Evolutionary conservation across 257 asterid genomes (phyloP).

Genomic region (Przewalskia tangutica): DNA sequence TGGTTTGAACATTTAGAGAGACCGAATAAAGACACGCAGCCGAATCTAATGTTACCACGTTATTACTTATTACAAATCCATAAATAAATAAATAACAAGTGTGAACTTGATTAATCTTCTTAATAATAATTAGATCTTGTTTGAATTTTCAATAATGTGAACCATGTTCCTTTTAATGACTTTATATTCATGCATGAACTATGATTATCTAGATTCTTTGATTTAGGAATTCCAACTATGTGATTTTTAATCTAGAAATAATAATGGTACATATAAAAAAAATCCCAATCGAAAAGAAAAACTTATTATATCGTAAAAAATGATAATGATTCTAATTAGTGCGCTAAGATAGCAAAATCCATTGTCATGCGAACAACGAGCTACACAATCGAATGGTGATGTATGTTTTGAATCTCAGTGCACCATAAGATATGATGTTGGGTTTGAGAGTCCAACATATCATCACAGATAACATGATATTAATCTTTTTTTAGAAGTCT

Average conservation of each 20-base stretch:
- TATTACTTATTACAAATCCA: constrained; percentile 2
- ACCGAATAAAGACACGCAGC: not conserved
- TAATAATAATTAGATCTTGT: not conserved
- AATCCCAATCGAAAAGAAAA: not conserved
- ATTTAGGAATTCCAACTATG: not conserved
- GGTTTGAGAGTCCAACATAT: too few relatives aligned
- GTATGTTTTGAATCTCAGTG: too few relatives aligned
- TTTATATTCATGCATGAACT: not conserved
- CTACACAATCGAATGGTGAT: too few relatives aligned
- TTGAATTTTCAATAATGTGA: constrained; percentile 6
- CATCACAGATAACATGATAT: too few relatives aligned
- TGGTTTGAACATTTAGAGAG: not conserved
- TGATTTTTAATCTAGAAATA: not conserved
- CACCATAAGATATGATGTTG: too few relatives aligned
- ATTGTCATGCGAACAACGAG: too few relatives aligned
- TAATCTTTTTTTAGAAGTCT: too few relatives aligned
- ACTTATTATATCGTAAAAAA: too few relatives aligned
- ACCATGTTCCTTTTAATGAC: constrained; percentile 2
- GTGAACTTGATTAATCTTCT: not conserved
- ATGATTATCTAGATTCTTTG: not conserved
- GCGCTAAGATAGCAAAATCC: too few relatives aligned
- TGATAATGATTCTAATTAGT: too few relatives aligned
- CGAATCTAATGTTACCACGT: not conserved
- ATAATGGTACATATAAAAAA: not conserved
- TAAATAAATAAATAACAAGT: not conserved